Percentiles rank a stretch among this genome's conserved stretches.
These are phyloP conservation scores for Botrytis hyacinthi DNA, from an alignment of 2,329 filamentous ascomycete genomes.

Conservation along the genomic window DNA sequence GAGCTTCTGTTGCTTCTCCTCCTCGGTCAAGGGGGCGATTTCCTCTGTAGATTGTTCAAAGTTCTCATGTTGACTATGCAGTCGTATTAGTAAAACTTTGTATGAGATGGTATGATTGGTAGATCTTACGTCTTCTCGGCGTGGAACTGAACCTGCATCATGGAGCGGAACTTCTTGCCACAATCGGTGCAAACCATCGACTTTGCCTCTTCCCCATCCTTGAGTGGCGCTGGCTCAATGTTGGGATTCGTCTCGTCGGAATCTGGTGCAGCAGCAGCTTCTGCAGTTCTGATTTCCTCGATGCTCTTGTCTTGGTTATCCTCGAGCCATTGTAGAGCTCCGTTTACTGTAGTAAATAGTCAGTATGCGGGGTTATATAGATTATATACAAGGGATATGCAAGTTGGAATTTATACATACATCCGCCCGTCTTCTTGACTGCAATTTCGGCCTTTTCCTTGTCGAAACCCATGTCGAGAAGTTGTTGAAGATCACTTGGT, in stretches of 20 bases:
- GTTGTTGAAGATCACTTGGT: constrained; percentile 54
- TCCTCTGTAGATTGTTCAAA: constrained; percentile 94
- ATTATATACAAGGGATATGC: not conserved
- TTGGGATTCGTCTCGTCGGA: constrained; percentile 52
- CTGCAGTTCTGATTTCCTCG: constrained; percentile 67
- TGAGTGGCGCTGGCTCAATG: constrained; percentile 61
- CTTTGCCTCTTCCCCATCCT: constrained; percentile 68
- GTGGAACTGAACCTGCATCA: constrained; percentile 83
- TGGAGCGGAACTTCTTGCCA: constrained; percentile 82
- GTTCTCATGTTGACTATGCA: constrained; percentile 72
- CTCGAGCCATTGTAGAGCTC: constrained; percentile 92
- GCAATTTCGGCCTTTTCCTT: constrained; percentile 78
- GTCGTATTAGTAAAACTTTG: not conserved
- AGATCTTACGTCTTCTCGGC: constrained; percentile 72
- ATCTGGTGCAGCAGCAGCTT: constrained; percentile 40
- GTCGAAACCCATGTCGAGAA: constrained; percentile 79
- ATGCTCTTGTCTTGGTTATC: constrained; percentile 83
- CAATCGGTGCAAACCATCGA: constrained; percentile 95
- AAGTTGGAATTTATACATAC: constrained; percentile 50
- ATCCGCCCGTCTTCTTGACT: constrained; percentile 75
- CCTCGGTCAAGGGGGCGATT: constrained; percentile 84
- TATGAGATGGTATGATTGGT: no score
- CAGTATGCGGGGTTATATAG: constrained; percentile 20
- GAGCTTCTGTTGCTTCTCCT: constrained; percentile 81
- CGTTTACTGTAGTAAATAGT: constrained; percentile 60